These are phyloP conservation scores for Moesziomyces sp. DNA, from an alignment of 1,284 basidiomycete genomes.

Conservation along the genomic window DNA sequence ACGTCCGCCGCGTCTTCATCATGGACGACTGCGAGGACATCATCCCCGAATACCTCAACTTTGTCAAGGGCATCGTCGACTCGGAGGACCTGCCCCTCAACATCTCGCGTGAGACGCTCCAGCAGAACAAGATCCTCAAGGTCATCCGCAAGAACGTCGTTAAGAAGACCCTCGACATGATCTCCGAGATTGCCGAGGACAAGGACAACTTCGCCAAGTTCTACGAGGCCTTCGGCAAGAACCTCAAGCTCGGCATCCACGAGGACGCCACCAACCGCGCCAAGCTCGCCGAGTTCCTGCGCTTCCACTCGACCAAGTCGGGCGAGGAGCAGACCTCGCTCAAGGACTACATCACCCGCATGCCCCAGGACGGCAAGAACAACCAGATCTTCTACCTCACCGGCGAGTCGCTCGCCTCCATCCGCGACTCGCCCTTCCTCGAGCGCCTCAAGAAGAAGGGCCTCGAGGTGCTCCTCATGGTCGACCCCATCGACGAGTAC, in stretches of 20 bases:
- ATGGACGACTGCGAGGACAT: conserved; percentile 99
- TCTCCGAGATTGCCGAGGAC: conserved; percentile 97
- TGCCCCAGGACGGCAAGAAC: conserved; percentile 99
- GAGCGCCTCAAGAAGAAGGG: conserved; percentile 99
- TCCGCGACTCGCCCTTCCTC: conserved; percentile 96
- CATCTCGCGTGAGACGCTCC: conserved; percentile 99
- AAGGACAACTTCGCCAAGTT: conserved; percentile 99
- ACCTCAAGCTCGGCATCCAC: conserved; percentile 87
- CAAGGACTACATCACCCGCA: conserved; percentile 99
- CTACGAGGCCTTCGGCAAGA: conserved; percentile 80
- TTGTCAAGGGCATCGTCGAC: conserved; percentile 94
- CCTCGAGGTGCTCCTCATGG: conserved; percentile 96
- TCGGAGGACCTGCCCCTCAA: conserved; percentile 99
- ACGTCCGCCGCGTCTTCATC: conserved; percentile 99
- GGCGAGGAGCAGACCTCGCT: conserved; percentile 91
- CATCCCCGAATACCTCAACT: conserved; percentile 99
- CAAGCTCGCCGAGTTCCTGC: conserved; percentile 99
- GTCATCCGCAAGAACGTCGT: conserved; percentile 88
- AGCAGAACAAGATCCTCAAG: conserved; percentile 99
- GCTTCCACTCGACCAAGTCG: conserved; percentile 98
- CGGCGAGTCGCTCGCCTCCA: conserved; percentile 92
- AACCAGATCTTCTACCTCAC: conserved; percentile 93
- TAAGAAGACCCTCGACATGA: conserved; percentile 96
- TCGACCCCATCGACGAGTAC: conserved; percentile 76
- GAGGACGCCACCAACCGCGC: conserved; percentile 98